Conservation (phyloP, 2,329 filamentous ascomycete species). For the Xylaria multiplex region DNA sequence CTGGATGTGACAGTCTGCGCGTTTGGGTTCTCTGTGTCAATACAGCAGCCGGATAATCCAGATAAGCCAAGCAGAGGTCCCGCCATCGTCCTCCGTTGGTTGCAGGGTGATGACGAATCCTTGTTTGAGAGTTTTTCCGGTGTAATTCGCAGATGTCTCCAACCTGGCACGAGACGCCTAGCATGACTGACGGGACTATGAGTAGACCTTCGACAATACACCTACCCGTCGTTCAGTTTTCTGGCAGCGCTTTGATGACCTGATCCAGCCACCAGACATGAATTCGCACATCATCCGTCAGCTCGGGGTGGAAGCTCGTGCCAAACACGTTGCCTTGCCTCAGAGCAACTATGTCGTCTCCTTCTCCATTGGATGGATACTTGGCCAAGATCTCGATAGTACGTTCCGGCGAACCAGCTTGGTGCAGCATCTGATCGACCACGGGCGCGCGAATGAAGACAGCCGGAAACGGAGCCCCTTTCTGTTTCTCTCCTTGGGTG, state of each 20-base stretch:
- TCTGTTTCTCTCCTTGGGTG: constrained; percentile 39
- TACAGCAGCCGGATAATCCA: constrained; percentile 53
- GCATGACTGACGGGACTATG: background rate
- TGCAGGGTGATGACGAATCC: constrained; percentile 76
- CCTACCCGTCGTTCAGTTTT: constrained; percentile 8
- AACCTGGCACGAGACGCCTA: background rate
- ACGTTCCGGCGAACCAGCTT: constrained; percentile 34
- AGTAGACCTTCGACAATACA: constrained; percentile 2
- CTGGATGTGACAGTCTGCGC: constrained; percentile 52
- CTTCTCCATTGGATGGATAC: constrained; percentile 58
- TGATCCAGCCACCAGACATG: constrained; percentile 93
- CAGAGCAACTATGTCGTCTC: constrained; percentile 86
- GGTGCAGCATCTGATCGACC: constrained; percentile 78
- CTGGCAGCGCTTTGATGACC: constrained; percentile 56
- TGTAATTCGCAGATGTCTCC: constrained; percentile 55
- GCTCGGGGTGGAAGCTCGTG: constrained; percentile 94
- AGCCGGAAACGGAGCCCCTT: constrained; percentile 71
- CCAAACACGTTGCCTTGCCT: constrained; percentile 91
- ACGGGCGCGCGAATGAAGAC: constrained; percentile 96
- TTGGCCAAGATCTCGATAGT: constrained; percentile 62
- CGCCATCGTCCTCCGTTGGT: constrained; percentile 71
- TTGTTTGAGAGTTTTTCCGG: constrained; percentile 90
- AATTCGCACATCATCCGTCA: constrained; percentile 88
- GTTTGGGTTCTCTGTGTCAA: constrained; percentile 68
- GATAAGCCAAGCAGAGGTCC: constrained; percentile 53